phyloP scores from a whole-genome alignment of 140 eudicot genomes.

The Erigeron philadelphicus region DNA sequence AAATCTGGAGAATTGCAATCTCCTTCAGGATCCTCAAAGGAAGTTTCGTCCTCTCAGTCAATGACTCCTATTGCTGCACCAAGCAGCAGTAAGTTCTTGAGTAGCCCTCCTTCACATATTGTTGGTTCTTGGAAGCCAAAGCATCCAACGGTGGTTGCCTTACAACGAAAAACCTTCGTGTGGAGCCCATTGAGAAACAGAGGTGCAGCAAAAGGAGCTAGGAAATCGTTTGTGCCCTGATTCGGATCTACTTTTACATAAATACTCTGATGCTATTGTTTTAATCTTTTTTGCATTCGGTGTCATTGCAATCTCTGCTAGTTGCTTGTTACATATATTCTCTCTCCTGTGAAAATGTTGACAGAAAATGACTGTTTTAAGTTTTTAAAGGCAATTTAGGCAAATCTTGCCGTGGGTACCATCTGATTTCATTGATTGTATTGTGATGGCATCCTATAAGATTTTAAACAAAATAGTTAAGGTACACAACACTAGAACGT shows the following conservation, averaged over 20 bases:
- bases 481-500: too few relatives aligned
- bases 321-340: neutral
- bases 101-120: constrained; percentile 64
- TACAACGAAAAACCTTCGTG: constrained; percentile 58
- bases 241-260: neutral
- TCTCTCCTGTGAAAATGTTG: too few relatives aligned
- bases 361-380: too few relatives aligned
- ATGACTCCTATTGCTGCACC: constrained; percentile 40
- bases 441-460: too few relatives aligned
- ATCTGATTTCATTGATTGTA: too few relatives aligned
- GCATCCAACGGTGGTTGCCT: constrained; percentile 77
- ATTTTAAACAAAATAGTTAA: too few relatives aligned
- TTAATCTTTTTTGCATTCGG: neutral
- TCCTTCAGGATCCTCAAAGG: constrained; percentile 40
- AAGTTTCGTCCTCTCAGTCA: constrained; percentile 13
- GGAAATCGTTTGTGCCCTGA: constrained; percentile 43
- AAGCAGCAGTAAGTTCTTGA: constrained; percentile 71
- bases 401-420: too few relatives aligned
- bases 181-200: constrained; percentile 36
- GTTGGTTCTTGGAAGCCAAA: constrained; percentile 82
- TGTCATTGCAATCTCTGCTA: constrained; percentile 8
- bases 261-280: neutral
- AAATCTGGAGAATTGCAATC: constrained; percentile 22
- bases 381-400: too few relatives aligned
- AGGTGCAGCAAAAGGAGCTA: constrained; percentile 12